Percentiles rank a stretch among this genome's conserved stretches.
Conservation (phyloP, 495 filamentous ascomycete genomes). For the Wilcoxina mikolae region DNA sequence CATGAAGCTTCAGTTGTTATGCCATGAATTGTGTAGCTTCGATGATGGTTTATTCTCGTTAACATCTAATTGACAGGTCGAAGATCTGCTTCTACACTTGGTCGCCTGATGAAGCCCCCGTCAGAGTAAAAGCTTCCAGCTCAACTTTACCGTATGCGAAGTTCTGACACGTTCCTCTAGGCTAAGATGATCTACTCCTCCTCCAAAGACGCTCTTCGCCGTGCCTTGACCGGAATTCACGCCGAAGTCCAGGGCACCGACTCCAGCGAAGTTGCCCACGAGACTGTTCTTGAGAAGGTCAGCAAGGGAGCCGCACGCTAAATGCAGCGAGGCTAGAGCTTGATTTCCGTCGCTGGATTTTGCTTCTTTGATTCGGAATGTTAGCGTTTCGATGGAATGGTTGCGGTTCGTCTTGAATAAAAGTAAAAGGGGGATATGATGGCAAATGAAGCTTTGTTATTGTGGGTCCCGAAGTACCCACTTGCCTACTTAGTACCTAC, state of each 20-base stretch:
- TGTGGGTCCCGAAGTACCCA: neutral
- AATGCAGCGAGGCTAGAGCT: neutral
- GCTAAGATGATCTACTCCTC: conserved; percentile 93
- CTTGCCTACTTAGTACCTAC: too few species aligned
- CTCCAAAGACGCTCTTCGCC: conserved; percentile 84
- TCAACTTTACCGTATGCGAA: neutral
- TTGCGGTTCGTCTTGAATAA: conserved; percentile 5
- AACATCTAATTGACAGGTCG: conserved; percentile 40
- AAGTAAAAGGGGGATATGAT: conserved; percentile 9
- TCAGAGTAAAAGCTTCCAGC: conserved; percentile 47
- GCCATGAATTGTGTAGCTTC: neutral
- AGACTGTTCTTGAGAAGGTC: conserved; percentile 59
- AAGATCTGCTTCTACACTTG: conserved; percentile 95
- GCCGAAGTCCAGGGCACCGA: conserved; percentile 88
- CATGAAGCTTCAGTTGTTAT: neutral
- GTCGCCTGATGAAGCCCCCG: conserved; percentile 70
- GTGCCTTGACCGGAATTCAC: conserved; percentile 62
- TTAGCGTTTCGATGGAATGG: neutral
- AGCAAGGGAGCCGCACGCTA: conserved; percentile 45
- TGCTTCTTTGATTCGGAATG: conserved; percentile 4
- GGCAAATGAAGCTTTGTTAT: conserved; percentile 9
- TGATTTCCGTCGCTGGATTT: conserved; percentile 8
- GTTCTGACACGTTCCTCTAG: conserved; percentile 30
- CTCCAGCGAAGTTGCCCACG: conserved; percentile 73
- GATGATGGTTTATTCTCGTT: neutral